Base-by-base conservation (phyloP, 2,329 filamentous ascomycete genomes). In the Septoria linicola region DNA sequence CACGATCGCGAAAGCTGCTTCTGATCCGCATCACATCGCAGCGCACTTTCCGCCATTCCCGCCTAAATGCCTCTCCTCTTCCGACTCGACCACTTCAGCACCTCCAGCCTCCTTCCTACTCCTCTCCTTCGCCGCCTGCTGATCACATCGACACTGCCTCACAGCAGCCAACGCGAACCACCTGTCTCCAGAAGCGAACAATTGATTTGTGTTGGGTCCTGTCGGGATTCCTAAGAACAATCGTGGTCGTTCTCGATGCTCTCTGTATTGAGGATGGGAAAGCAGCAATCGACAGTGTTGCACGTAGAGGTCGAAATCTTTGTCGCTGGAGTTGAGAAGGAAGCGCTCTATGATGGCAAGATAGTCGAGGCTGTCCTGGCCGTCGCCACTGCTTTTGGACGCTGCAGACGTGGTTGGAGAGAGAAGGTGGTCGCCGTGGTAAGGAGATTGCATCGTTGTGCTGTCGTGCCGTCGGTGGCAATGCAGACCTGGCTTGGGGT, bases 111-210 rank as follows among this genome's bases (percentile, higher is more conserved):
- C 37, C 37, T 23, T 41, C 37, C n/a, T n/a, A n/a, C n/a, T n/a
- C n/a, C n/a, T n/a, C n/a, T n/a, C n/a, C n/a, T n/a, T n/a, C n/a
- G n/a, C n/a, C n/a, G 37, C 37, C 21, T 2, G 2, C 37, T 10
- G 11, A n/a, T 41, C 46, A 23, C 46, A 49, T 11, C 37, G 36
- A 49, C 36, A 47, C 23, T 47, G 44, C 44, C 44, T 39, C 5
- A 47, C 35, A 39, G 32, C 35, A 1, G 44, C 44, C 3, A 47
- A n/a, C 3, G 34, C 44, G 21, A 27, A 40, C 19, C 35, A 39
- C 14, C 44, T 19, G 8, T 47, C 35, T 8, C 32, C 44, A 4
- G 14, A 25, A 1, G 44, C 44, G 5, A 47, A 25, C 16, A 47
- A 30, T 27, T 37, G 44, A 39, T 47, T 47, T 23, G 44, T 37